phyloP scores from a whole-genome alignment of 768 basidiomycete genomes.

The Mycena rebaudengoi region DNA sequence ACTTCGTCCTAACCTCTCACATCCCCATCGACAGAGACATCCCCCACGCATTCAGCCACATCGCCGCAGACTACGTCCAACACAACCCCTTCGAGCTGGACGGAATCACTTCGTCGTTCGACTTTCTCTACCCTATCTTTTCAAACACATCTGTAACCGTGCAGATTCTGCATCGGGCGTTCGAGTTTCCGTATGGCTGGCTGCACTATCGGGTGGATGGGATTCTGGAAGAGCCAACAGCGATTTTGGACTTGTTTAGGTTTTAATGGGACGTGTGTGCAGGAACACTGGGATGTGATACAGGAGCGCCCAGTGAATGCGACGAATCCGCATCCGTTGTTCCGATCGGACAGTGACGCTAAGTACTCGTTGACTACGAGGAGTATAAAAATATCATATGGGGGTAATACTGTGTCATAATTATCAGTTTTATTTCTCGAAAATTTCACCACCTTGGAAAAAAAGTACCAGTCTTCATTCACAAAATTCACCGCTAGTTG shows the following conservation, averaged over 20 bases:
- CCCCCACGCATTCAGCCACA: slow-evolving; percentile 5
- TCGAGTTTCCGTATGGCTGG: slow-evolving; percentile 8
- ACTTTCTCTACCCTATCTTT: neutral
- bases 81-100: slow-evolving; percentile 11
- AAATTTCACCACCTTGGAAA: slow-evolving; percentile 3
- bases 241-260: slow-evolving; percentile 11
- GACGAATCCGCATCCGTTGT: slow-evolving; percentile 15
- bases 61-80: slow-evolving; percentile 14
- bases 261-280: slow-evolving; percentile 18
- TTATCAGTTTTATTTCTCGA: slow-evolving; percentile 12
- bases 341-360: slow-evolving; percentile 11
- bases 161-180: slow-evolving; percentile 9
- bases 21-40: slow-evolving; percentile 11
- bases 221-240: slow-evolving; percentile 4
- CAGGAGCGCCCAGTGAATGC: slow-evolving; percentile 9
- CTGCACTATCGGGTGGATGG: slow-evolving; percentile 10
- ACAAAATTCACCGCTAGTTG: no score
- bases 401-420: slow-evolving; percentile 3
- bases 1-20: slow-evolving; percentile 9
- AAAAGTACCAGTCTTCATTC: no score
- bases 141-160: slow-evolving; percentile 9
- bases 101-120: slow-evolving; percentile 9
- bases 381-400: slow-evolving; percentile 1
- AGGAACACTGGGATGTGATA: slow-evolving; percentile 16
- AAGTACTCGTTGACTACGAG: slow-evolving; percentile 3